Base-by-base conservation (phyloP, 257 asterid genomes). In the Rehmannia glutinosa region DNA sequence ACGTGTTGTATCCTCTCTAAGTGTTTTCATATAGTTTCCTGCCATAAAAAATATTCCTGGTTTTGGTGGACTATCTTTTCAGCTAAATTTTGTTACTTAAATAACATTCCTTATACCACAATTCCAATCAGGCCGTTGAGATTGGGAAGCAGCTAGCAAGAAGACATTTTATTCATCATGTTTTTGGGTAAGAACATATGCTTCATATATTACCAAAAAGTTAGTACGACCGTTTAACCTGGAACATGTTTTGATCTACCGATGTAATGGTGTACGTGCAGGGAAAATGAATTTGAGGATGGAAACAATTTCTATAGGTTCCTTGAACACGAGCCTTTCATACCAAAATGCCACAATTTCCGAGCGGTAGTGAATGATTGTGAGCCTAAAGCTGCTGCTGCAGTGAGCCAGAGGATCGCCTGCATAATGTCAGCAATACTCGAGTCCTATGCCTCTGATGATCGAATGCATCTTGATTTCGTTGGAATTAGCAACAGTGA, bases 261-360 rank as follows among this genome's bases (percentile, higher is more conserved):
- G 35, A 42, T 28, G 50, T 42, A 39, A 35, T 32, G 68, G 13
- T 36, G 11, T 41, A 32, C 23, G 13, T 50, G 68, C 87, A 91
- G 99, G 61, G 96, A 87, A 64, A 86, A 83, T 68, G 92, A 83
- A 62, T 93, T 93, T 59, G 97, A 85, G 78, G 97, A 93, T 71
- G 99, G 97, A 38, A 83, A 85, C 59, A 83, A 86, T 69, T 87
- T 76, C 81, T 93, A 90, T 66, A 66, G 99, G 55, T 87, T 93
- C 78, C 87, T 90, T 10, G 99, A 93, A 71, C 99, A 93, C 35
- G 99, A 88, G 68, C 72, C 97, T 21, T 90, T 85, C 84, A 80
- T 93, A 30, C 84, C 81, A 33, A 88, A 88, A 77, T 90, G 96
- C 85, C 80, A 85, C 62, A 93, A 93, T 73, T 86, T 88, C 64